Base-by-base conservation (phyloP, 768 basidiomycete genomes). In the Phaeolepiota aurea region DNA sequence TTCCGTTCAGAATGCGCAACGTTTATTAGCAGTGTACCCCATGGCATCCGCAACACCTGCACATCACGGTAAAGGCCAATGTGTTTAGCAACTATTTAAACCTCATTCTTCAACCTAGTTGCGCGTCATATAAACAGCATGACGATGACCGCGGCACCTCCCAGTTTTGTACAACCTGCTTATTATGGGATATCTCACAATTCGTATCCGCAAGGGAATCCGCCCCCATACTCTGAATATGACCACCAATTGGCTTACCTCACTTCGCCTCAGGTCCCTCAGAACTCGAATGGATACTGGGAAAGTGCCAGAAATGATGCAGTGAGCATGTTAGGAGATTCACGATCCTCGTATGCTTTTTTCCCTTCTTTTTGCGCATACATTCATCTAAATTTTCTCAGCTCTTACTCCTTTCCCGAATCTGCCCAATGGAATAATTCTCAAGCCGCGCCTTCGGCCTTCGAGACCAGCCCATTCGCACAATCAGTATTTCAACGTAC, bases 31-130 rank as follows among this genome's bases (percentile, higher is more conserved):
- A 3, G 65, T 73, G 22, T 88, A 86, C 56, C 82, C 87, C 28
- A 70, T 81, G 51, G 81, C 81, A 28, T 87, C 85, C 44, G 79
- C 81, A 19, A 83, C 79, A 3, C 84, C 85, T n/a, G 74, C 83
- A 5, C 68, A 76, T 25, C 86, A 88, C 53, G 83, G 87, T 85
- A 53, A 46, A 61, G 50, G 32, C 22, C 33, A 37, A 40, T 39
- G n/a, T 11, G 15, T 10, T 23, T 16, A 28, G 18, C 20, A 31
- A 44, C 38, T 20, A 34, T 20, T 38, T 47, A 7, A 47, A 5
- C 37, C 44, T 44, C 5, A 48, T 5, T 36, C 43, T 43, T 20
- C n/a, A 3, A 4, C 44, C 34, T 45, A 88, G 87, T 82, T 32
- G 69, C 82, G 16, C 66, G 81, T 20, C 86, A 87, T 60, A 53